Evolutionary conservation across 495 filamentous ascomycete genomes (phyloP), one percentile per base, ranked within the genome.

Genomic region (Corynascus novoguineensis): DNA sequence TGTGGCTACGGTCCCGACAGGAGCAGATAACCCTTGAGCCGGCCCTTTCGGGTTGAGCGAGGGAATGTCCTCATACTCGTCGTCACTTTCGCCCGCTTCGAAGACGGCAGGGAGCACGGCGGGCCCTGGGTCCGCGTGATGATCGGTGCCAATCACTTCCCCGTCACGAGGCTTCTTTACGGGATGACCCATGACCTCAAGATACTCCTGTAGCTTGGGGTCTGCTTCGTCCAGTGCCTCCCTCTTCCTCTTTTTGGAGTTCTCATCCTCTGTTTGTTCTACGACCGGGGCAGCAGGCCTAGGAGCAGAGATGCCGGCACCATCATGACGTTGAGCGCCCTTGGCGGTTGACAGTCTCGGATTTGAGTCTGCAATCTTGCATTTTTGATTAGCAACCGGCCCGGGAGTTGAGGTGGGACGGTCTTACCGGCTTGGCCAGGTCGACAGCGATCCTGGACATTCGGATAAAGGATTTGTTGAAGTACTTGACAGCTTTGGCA

Each of bases 371-470:
- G 57, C 59, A 60, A 66, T 65, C 60, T 63, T 60, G 45, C 48
- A 54, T 51, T 51, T 24, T 53, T 61, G 56, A 60, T 67, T 60
- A 62, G 63, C 41, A 61, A 60, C 35, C 35, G 55, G 14, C 60
- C 47, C 21, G 28, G 19, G 19, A 19, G 12, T 25, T 48, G 37
- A 32, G 46, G 25, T 40, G 52, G 38, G 24, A n/a, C 11, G 37
- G n/a, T n/a, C 60, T 55, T 80, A 93, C 89, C 60, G 93, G 86
- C 62, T 84, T 84, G 60, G 93, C 95, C 68, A 96, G 75, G 76
- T 97, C 95, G 62, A 97, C 93, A 25, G 71, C 75, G 61, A 99
- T 89, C 81, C 84, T 93, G n/a, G 91, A 95, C 91, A 95, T 95
- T 58, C 90, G 89, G 59, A 98, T 88, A 71, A 91, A 98, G 58